Evolutionary conservation across 1,284 basidiomycete genomes (phyloP).

Genomic region (Tausonia pullulans): DNA sequence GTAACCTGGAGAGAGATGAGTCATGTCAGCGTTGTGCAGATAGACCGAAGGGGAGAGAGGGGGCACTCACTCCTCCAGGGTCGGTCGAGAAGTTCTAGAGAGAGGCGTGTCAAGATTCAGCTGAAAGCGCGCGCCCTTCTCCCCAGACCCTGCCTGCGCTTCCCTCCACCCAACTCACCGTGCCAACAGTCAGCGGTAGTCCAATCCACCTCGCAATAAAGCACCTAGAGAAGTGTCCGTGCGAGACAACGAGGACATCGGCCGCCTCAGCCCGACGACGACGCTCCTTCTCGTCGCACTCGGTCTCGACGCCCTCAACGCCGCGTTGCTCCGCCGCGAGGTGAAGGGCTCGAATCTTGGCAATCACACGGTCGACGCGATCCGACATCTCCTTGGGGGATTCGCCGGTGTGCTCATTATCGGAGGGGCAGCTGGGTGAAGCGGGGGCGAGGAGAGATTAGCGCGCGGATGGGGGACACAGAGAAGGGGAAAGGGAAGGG

Average conservation of each 20-base stretch:
- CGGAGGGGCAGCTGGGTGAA: slow-evolving; percentile 52
- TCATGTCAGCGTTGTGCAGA: neutral
- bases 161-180: too few species aligned
- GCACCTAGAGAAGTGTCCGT: slow-evolving; percentile 74
- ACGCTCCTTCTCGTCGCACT: slow-evolving; percentile 15
- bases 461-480: neutral
- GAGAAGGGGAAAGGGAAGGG: neutral
- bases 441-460: neutral
- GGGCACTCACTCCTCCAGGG: slow-evolving; percentile 29
- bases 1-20: slow-evolving; percentile 19
- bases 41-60: neutral
- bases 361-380: slow-evolving; percentile 66
- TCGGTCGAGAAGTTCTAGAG: slow-evolving; percentile 31
- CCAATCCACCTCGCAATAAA: slow-evolving; percentile 42
- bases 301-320: slow-evolving; percentile 41
- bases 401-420: slow-evolving; percentile 53
- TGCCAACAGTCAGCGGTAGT: too few species aligned
- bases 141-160: too few species aligned
- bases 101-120: too few species aligned
- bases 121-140: too few species aligned
- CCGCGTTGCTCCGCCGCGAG: slow-evolving; percentile 49
- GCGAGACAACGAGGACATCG: slow-evolving; percentile 44
- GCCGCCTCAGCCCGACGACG: slow-evolving; percentile 26
- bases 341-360: slow-evolving; percentile 64
- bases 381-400: slow-evolving; percentile 62